Evolutionary conservation across 2,329 filamentous ascomycete species (phyloP).

Genomic region (Diaporthe australafricana): DNA sequence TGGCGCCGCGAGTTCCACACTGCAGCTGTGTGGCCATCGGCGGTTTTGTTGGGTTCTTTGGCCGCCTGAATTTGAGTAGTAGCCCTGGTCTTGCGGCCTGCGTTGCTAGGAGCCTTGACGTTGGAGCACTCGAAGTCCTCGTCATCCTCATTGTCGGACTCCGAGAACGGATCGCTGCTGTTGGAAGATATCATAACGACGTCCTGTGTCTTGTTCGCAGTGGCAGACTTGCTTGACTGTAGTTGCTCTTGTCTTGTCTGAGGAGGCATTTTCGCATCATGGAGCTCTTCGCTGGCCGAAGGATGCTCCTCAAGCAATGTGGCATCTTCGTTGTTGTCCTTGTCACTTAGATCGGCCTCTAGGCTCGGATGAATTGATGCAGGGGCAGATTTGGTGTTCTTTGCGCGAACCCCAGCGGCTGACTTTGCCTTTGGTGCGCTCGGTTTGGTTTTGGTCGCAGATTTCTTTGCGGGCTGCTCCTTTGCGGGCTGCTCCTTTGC

Average conservation of each 20-base stretch:
- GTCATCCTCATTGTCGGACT: neutral
- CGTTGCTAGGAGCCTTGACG: neutral
- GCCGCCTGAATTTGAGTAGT: neutral
- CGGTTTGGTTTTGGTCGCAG: neutral
- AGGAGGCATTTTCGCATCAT: neutral
- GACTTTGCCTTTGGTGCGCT: neutral
- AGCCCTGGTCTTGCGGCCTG: constrained; percentile 10
- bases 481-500: neutral
- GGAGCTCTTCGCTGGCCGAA: neutral
- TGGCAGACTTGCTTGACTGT: neutral
- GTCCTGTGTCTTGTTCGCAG: neutral
- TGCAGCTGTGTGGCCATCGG: neutral
- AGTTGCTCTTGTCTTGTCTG: neutral
- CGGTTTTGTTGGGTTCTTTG: neutral
- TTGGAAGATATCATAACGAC: neutral
- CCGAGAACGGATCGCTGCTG: neutral
- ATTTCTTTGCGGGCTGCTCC: neutral
- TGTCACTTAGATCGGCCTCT: neutral
- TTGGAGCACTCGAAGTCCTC: constrained; percentile 10
- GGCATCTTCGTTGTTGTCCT: neutral
- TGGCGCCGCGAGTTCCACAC: neutral
- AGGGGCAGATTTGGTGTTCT: neutral
- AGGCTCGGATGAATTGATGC: no score
- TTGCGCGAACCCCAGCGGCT: neutral
- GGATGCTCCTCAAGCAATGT: neutral